Conservation (phyloP, 176 grass and related monocot species). For the Saccharum spontaneum region DNA sequence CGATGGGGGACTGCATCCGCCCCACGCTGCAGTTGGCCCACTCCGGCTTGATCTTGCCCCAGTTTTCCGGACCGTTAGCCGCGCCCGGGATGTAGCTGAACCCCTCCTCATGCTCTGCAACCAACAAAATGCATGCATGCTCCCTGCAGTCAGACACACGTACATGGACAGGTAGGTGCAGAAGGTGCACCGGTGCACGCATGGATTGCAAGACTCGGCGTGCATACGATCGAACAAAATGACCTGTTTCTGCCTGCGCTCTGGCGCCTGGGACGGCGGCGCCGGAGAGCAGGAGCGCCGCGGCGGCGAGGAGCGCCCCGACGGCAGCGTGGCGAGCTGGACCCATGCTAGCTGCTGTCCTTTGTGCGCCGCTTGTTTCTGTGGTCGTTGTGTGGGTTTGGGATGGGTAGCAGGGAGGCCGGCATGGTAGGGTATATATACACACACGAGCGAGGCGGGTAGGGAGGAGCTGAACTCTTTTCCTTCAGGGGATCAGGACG, state of each 20-base stretch:
- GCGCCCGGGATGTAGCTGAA: constrained; percentile 50
- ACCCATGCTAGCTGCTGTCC: background rate
- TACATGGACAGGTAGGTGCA: background rate
- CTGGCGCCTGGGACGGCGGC: constrained; percentile 18
- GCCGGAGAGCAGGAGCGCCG: background rate
- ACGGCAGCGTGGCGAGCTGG: background rate
- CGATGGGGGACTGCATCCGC: constrained; percentile 69
- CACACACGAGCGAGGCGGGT: background rate
- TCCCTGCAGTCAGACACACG: background rate
- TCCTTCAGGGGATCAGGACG: background rate
- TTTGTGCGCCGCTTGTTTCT: background rate
- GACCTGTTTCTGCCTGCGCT: constrained; percentile 20
- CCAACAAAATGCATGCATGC: background rate
- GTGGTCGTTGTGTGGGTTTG: background rate
- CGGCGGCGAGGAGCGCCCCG: background rate
- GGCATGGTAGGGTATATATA: background rate
- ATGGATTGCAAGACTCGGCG: background rate
- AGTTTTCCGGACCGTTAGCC: constrained; percentile 52
- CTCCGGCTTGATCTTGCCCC: constrained; percentile 50
- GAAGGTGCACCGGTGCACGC: no score
- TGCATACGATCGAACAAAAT: background rate
- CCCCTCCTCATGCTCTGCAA: background rate
- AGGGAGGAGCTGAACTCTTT: background rate
- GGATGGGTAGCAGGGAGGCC: background rate
- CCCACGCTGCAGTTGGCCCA: constrained; percentile 56